Percentiles rank a stretch among this genome's conserved stretches.
Conservation (phyloP, 306 rosid genomes). For the Geum urbanum region DNA sequence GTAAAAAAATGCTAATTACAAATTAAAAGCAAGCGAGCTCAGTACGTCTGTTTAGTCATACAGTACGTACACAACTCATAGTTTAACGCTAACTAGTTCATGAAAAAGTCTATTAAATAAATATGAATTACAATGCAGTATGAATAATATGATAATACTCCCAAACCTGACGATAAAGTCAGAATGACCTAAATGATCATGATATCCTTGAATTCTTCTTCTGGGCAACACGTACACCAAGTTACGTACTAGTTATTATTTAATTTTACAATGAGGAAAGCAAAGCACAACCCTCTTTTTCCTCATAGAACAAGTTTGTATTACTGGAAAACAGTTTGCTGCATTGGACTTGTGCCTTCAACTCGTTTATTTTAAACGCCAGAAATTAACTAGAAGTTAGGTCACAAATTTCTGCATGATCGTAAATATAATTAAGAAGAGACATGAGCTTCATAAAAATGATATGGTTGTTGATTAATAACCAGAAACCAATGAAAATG, state of each 20-base stretch:
- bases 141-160: no score
- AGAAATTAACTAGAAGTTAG: not conserved
- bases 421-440: not conserved
- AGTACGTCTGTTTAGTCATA: no score
- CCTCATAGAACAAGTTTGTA: not conserved
- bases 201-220: not conserved
- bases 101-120: no score
- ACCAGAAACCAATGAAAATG: conserved; percentile 1
- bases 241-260: not conserved
- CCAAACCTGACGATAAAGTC: not conserved
- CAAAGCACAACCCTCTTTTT: not conserved
- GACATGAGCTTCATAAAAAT: not conserved
- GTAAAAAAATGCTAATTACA: no score
- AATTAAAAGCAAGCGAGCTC: no score
- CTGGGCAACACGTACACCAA: not conserved
- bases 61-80: no score
- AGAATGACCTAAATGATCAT: conserved; percentile 4
- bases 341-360: conserved; percentile 8
- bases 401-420: not conserved
- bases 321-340: not conserved
- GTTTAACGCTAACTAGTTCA: no score
- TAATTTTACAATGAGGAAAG: not conserved
- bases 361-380: not conserved
- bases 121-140: no score
- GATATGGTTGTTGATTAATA: not conserved